Percentiles rank a stretch among this genome's conserved stretches.
These are phyloP conservation scores for Epichloe bromicola DNA, from an alignment of 2,329 filamentous ascomycete species.

Conservation along the genomic window DNA sequence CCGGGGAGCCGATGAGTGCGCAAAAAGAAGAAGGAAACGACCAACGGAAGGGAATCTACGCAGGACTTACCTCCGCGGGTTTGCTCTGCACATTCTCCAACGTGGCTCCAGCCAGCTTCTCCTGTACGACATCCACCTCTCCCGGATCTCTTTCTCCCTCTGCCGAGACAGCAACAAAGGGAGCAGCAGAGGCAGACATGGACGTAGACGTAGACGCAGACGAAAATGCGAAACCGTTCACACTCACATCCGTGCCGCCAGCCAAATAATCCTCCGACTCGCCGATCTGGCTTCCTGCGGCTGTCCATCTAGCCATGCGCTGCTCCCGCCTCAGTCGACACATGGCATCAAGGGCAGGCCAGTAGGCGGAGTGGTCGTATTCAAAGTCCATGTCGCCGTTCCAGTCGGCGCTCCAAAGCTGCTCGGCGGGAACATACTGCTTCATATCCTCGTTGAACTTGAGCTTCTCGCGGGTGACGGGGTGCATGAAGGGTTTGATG, in stretches of 20 bases:
- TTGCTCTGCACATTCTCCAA: neutral
- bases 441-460: slow-evolving; percentile 92
- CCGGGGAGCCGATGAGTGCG: neutral
- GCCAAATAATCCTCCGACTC: slow-evolving; percentile 81
- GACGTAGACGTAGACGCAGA: neutral
- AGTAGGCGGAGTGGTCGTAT: slow-evolving; percentile 81
- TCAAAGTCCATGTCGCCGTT: slow-evolving; percentile 76
- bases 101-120: slow-evolving; percentile 8
- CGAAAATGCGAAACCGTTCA: slow-evolving; percentile 19
- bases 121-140: slow-evolving; percentile 5
- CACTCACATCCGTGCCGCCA: slow-evolving; percentile 35
- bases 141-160: neutral
- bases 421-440: slow-evolving; percentile 65
- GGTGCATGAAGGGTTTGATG: slow-evolving; percentile 93
- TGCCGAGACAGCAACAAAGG: neutral
- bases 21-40: neutral
- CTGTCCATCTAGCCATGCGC: slow-evolving; percentile 59
- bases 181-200: neutral
- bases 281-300: slow-evolving; percentile 67
- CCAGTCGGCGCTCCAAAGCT: slow-evolving; percentile 65
- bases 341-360: slow-evolving; percentile 69
- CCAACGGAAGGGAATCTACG: neutral
- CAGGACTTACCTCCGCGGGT: neutral
- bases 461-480: slow-evolving; percentile 83
- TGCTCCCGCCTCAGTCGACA: slow-evolving; percentile 52